Evolutionary conservation across 805 yeast genomes (phyloP), one percentile per base, ranked within the genome.

Genomic region (Pichia cephalocereana): DNA sequence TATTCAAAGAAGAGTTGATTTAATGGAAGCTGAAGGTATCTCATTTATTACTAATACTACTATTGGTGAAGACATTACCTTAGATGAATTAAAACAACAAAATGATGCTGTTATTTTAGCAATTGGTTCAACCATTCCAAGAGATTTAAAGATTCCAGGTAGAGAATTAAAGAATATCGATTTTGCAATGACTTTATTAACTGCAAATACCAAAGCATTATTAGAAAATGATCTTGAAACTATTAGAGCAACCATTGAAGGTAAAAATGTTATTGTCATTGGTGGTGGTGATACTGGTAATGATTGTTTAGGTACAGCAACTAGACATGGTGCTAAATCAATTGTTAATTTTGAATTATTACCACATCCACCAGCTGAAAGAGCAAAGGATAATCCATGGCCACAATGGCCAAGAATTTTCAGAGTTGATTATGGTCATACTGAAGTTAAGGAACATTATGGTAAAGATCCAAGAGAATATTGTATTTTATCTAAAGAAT

Each of bases 221-320:
- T 77, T 93, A 56, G 87, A 84, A 49, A 82, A 82, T 57, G 78
- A 85, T 59, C 74, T 93, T 66, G 93, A 82, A 53, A 84, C 81
- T 49, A 83, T 91, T 51, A 79, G 84, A 56, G 71, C 75, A 55
- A 75, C 77, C 52, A 67, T 91, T 51, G 80, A 76, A 52, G 98
- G 93, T 57, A 93, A 91, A 75, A 75, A 86, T 54, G 98, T 91
- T 49, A 82, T 91, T 61, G 98, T 91, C 48, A 91, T 91, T 73
- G 99, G 99, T 62, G 99, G 99, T 74, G 99, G 99, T 80, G 99
- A 91, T 69, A 91, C 98, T 36, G 99, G 99, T 79, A 91, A 91
- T 65, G 99, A 91, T 75, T 91, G 98, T 79, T 77, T 91, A 62
- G 98, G 98, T 70, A 91, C 99, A 41, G 79, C 96, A 23, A 90